A percentile compares a stretch with the other conserved stretches of the same genome.
Evolutionary conservation across 2,329 filamentous ascomycete species (phyloP).

Genomic region (Clonostachys sp.): DNA sequence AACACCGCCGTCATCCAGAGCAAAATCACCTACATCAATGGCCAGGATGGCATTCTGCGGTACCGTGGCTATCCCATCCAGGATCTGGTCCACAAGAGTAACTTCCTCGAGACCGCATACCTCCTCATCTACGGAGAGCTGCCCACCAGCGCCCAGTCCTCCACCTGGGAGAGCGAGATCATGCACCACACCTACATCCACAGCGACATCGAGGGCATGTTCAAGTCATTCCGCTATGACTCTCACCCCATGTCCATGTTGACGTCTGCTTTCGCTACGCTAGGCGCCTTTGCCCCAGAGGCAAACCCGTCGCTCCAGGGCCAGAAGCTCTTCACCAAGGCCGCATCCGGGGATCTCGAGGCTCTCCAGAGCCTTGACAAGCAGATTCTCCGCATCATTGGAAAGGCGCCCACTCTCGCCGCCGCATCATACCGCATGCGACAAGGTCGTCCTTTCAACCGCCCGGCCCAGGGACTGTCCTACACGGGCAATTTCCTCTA

Average conservation of each 20-base stretch:
- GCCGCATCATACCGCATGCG: conserved; percentile 48
- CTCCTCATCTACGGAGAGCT: conserved; percentile 47
- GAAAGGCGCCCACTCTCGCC: conserved; percentile 44
- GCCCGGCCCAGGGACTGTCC: conserved; percentile 37
- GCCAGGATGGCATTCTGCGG: conserved; percentile 42
- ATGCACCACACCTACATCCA: conserved; percentile 47
- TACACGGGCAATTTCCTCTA: conserved; percentile 52
- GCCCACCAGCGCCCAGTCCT: conserved; percentile 33
- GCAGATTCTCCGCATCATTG: conserved; percentile 46
- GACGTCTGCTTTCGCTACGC: conserved; percentile 41
- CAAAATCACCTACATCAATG: conserved; percentile 48
- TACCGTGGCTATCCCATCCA: conserved; percentile 49
- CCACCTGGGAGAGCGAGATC: conserved; percentile 38
- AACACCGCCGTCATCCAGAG: conserved; percentile 46
- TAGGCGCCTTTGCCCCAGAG: conserved; percentile 43
- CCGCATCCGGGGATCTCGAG: conserved; percentile 30
- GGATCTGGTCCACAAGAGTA: conserved; percentile 41
- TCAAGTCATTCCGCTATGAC: conserved; percentile 45
- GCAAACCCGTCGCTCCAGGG: conserved; percentile 44
- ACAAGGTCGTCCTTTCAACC: conserved; percentile 44
- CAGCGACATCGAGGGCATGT: conserved; percentile 43
- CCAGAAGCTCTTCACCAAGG: conserved; percentile 43
- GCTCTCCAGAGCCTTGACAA: conserved; percentile 41
- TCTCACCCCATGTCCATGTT: conserved; percentile 49
- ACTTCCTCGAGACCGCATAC: conserved; percentile 43